Base-by-base conservation (phyloP, 768 basidiomycete species). In the Rhodotorula babjevae region DNA sequence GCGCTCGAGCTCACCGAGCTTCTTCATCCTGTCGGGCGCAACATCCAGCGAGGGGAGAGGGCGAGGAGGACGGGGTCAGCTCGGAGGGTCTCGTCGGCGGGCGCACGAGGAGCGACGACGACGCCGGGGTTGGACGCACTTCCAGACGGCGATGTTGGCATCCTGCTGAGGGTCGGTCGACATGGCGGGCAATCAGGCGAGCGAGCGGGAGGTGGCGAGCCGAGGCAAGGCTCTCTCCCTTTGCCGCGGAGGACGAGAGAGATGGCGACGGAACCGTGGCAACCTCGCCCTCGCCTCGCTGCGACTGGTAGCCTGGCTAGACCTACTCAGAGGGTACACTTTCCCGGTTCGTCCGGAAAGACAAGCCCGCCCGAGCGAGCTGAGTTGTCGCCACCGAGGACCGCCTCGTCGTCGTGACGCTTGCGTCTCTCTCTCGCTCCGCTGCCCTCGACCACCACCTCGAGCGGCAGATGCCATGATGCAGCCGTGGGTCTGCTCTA, bases 71-170 rank as follows among this genome's bases (percentile, higher is more conserved):
- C 36, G 21, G 50, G 50, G 50, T 56, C 52, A 58, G 65, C 27
- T 21, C 9, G 31, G 19, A 19, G 23, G 14, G 27, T 9, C 7
- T 12, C 29, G 53, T n/a, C 5, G 27, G 49, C 2, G 18, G n/a
- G 52, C 19, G n/a, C n/a, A n/a, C n/a, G n/a, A n/a, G n/a, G n/a
- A n/a, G n/a, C n/a, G n/a, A n/a, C n/a, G n/a, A n/a, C n/a, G n/a
- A n/a, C n/a, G n/a, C n/a, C n/a, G n/a, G 21, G 25, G 31, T 2
- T 25, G 12, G 42, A 68, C 71, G 44, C 36, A 72, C 73, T 74
- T 74, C 73, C 73, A 74, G n/a, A 69, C 68, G 9, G 72, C 72
- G 36, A 73, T 73, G 61, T 69, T 66, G 16, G 64, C 64, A 33
- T 73, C 72, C 58, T 69, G 68, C 40, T 69, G 55, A 27, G 58